Base-by-base conservation (phyloP, 1,284 basidiomycete species). In the Puccinia triticina region DNA sequence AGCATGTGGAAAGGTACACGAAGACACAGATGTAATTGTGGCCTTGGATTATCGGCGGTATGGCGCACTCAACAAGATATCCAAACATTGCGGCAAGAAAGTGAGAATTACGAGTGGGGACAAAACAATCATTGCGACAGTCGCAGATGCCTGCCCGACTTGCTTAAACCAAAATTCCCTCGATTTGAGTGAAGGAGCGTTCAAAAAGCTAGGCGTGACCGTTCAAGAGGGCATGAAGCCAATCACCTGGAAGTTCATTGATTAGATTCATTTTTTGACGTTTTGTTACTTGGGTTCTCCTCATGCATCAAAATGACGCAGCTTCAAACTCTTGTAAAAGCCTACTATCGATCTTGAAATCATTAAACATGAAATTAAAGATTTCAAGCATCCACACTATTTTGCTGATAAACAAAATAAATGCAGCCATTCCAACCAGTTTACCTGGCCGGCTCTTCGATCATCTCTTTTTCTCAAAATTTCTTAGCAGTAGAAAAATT, bases 61-160 rank as follows among this genome's bases (percentile, higher is more conserved):
- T 55, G 77, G 77, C n/a, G 18, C 43, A 1, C 40, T 75, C 12
- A 59, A 57, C 53, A 57, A 55, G 32, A 32, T 75, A 43, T 79
- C 77, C 18, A 55, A 57, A 26, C 26, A 79, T 69, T 79, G 77
- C 43, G 64, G 66, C 10, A 79, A 55, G 50, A 79, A 66, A 57
- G 77, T 79, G 10, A 48, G 55, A 23, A 79, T 79, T 53, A 79
- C 64, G 21, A 72, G 48, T 32, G 48, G 61, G 18, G 32, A 37
- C n/a, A 59, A 14, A 21, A 75, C 73, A 7, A 59, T 75, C 16
- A 23, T 7, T 0, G 73, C 73, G 8, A 55, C 57, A 37, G 83
- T 83, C 21, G 83, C 83, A 11, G 83, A 83, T 75, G 83, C 78
- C 34, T 83, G 83, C 43, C 83, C 83, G 1, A 74, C 83, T n/a